Evolutionary conservation across 768 basidiomycete genomes (phyloP).

Genomic region (Mycena olivaceomarginata): DNA sequence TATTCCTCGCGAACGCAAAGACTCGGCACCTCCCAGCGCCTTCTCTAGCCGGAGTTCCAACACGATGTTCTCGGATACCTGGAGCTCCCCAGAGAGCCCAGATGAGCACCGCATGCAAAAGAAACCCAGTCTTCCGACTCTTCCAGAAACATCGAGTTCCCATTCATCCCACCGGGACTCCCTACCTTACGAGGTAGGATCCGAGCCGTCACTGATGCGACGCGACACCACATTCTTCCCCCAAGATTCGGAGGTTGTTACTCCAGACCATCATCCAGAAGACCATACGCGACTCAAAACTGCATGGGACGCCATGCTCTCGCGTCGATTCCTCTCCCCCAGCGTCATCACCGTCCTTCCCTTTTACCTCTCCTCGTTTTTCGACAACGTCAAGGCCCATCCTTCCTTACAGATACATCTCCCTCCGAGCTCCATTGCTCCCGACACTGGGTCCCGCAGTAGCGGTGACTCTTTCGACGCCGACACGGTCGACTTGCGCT

Average conservation of each 20-base stretch:
- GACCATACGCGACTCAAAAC: slow-evolving; percentile 78
- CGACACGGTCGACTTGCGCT: slow-evolving; percentile 50
- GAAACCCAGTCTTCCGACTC: slow-evolving; percentile 48
- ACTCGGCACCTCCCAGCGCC: slow-evolving; percentile 45
- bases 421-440: slow-evolving; percentile 28
- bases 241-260: slow-evolving; percentile 35
- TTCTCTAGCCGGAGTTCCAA: slow-evolving; percentile 49
- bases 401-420: slow-evolving; percentile 38
- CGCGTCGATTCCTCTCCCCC: slow-evolving; percentile 71
- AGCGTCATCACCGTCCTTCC: slow-evolving; percentile 77
- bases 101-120: slow-evolving; percentile 46
- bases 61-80: slow-evolving; percentile 50
- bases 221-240: slow-evolving; percentile 37
- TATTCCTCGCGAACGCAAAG: slow-evolving; percentile 40
- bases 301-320: slow-evolving; percentile 83
- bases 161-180: slow-evolving; percentile 40
- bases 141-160: slow-evolving; percentile 45
- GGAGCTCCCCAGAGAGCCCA: slow-evolving; percentile 43
- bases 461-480: slow-evolving; percentile 47
- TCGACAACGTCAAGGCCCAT: slow-evolving; percentile 71
- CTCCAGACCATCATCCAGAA: slow-evolving; percentile 63
- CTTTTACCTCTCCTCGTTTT: slow-evolving; percentile 78
- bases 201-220: slow-evolving; percentile 41
- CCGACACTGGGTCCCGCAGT: slow-evolving; percentile 32
- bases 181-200: slow-evolving; percentile 39